phyloP scores from a whole-genome alignment of 768 basidiomycete genomes.

The Pulveroboletus sp. region DNA sequence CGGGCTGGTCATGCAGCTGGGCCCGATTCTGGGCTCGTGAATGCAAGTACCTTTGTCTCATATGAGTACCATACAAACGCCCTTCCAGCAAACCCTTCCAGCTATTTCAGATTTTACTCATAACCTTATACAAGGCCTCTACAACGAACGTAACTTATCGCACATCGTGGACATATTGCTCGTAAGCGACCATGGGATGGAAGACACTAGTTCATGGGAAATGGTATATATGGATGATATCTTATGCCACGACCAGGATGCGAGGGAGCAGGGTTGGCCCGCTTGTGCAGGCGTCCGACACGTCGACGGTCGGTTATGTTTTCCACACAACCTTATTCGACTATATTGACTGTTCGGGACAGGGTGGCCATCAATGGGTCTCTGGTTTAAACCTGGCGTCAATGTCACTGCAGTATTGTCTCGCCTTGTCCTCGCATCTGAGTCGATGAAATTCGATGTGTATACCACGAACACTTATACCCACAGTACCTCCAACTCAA shows the following conservation, averaged over 20 bases:
- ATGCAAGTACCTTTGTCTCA: conserved; percentile 42
- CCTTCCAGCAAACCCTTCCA: conserved; percentile 53
- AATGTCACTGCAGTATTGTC: conserved; percentile 56
- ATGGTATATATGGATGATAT: conserved; percentile 69
- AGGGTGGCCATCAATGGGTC: conserved; percentile 86
- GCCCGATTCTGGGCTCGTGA: conserved; percentile 61
- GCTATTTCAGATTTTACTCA: conserved; percentile 70
- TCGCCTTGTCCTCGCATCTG: conserved; percentile 48
- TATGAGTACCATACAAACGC: conserved; percentile 1
- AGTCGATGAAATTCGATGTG: conserved; percentile 60
- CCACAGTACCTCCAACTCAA: background rate
- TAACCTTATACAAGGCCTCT: conserved; percentile 41
- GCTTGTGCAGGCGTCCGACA: conserved; percentile 8
- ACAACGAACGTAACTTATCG: conserved; percentile 66
- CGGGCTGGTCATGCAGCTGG: conserved; percentile 75
- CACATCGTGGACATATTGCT: conserved; percentile 83
- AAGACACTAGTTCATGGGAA: conserved; percentile 74
- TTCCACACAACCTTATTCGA: background rate
- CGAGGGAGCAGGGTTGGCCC: conserved; percentile 10
- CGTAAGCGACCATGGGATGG: conserved; percentile 87
- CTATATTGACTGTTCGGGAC: conserved; percentile 31
- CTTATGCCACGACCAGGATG: conserved; percentile 11
- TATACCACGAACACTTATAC: conserved; percentile 16
- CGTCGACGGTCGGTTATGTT: conserved; percentile 10
- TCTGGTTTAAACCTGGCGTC: conserved; percentile 62